These are phyloP conservation scores for Thraustochytrium sp. DNA, from an alignment of 352 stramenopile genomes.

Conservation along the genomic window DNA sequence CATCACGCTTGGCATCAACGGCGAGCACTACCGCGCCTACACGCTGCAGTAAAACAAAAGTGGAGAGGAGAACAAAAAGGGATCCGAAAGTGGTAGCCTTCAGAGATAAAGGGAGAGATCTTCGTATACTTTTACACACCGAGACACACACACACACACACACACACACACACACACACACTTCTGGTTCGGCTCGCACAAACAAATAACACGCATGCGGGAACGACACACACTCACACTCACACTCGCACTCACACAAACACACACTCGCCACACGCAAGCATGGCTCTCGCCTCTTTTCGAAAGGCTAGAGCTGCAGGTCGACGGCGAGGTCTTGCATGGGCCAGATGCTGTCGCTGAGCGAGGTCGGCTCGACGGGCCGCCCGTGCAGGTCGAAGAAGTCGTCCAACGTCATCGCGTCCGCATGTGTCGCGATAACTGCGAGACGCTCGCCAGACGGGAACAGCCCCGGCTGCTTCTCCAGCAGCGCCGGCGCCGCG, in stretches of 20 bases:
- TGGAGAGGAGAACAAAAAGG: background rate
- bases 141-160: background rate
- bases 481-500: background rate
- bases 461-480: constrained; percentile 1
- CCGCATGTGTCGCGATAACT: background rate
- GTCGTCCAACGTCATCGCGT: constrained; percentile 26
- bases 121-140: background rate
- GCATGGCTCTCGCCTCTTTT: background rate
- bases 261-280: background rate
- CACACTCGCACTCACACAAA: background rate
- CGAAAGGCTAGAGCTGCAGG: background rate
- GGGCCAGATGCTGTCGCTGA: constrained; percentile 19
- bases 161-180: background rate
- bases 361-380: background rate
- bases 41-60: background rate
- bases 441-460: constrained; percentile 4
- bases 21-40: background rate
- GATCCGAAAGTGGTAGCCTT: background rate
- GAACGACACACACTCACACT: background rate
- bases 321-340: constrained; percentile 30
- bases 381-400: background rate
- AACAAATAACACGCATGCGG: background rate
- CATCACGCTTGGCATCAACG: background rate
- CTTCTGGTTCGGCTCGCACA: too few species aligned
- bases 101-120: background rate